phyloP scores from a whole-genome alignment of 176 grass and related monocot species.

The Rhynchospora breviuscula region DNA sequence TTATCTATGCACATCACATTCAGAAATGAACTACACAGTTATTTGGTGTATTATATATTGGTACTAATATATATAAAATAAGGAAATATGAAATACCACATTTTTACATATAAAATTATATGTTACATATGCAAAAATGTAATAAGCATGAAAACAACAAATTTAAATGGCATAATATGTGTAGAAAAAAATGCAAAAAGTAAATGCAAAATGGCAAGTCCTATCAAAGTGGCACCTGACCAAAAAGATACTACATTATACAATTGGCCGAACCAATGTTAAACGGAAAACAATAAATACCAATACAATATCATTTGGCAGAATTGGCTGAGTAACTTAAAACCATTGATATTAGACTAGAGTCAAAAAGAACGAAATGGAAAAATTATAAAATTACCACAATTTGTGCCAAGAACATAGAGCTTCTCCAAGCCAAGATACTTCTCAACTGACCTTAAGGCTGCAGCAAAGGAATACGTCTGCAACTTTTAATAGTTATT shows the following conservation, averaged over 20 bases:
- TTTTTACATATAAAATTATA: not conserved
- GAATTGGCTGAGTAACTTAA: not conserved
- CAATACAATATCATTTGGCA: not conserved
- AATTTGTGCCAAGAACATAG: conserved; percentile 97
- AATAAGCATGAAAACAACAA: not conserved
- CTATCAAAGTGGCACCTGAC: not conserved
- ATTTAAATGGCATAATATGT: not conserved
- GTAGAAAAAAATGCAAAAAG: not conserved
- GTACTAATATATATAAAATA: not conserved
- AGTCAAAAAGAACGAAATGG: not conserved
- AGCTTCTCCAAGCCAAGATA: conserved; percentile 97
- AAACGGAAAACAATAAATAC: not conserved
- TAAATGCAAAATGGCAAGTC: not conserved
- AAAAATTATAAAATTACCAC: conserved; percentile 52
- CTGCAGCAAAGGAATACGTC: conserved; percentile 45
- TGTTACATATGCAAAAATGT: not conserved
- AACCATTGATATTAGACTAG: not conserved
- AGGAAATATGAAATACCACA: too few relatives aligned
- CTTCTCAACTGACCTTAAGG: conserved; percentile 88
- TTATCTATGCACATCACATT: not conserved
- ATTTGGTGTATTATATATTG: not conserved
- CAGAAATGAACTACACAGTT: not conserved
- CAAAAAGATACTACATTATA: not conserved
- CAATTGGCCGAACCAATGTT: not conserved
- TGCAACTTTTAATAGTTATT: conserved; percentile 39